Conservation (phyloP, 2,329 filamentous ascomycete species). For the Alternaria ventricosa region DNA sequence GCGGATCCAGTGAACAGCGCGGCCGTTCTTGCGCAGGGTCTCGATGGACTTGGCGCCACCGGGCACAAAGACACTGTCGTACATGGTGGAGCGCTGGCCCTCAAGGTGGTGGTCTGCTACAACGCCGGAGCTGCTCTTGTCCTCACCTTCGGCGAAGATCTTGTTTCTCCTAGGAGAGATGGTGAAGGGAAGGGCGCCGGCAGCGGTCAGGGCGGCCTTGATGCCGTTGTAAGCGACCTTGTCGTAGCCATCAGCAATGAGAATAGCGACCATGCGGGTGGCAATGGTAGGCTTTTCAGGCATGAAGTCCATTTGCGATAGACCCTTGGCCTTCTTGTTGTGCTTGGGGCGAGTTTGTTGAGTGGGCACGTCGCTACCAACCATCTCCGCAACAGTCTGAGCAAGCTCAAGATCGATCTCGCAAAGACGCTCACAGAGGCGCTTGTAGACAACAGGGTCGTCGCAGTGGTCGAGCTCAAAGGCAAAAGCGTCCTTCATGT, state of each 20-base stretch:
- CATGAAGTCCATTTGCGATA: constrained; percentile 73
- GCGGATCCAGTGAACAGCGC: constrained; percentile 76
- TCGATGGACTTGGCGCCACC: constrained; percentile 70
- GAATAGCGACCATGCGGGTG: constrained; percentile 74
- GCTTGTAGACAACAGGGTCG: constrained; percentile 76
- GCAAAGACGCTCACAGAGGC: constrained; percentile 69
- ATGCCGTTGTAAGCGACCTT: constrained; percentile 68
- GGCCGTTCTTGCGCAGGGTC: constrained; percentile 71
- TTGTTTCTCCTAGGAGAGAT: constrained; percentile 72
- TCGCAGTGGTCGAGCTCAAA: constrained; percentile 85
- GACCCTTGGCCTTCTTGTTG: constrained; percentile 69
- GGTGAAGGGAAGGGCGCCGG: constrained; percentile 72
- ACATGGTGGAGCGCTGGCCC: constrained; percentile 79
- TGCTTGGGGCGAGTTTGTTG: constrained; percentile 64
- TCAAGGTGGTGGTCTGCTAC: constrained; percentile 80
- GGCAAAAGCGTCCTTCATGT: constrained; percentile 65
- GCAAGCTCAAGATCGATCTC: constrained; percentile 77
- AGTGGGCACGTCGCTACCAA: constrained; percentile 68
- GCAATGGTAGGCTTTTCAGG: constrained; percentile 70
- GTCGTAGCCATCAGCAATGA: constrained; percentile 81
- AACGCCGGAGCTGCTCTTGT: constrained; percentile 60
- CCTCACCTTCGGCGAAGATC: constrained; percentile 67
- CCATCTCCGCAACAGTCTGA: constrained; percentile 71
- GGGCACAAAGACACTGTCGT: constrained; percentile 79
- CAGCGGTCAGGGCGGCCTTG: constrained; percentile 66